These are phyloP conservation scores for Phaffia rhodozyma DNA, from an alignment of 1,284 basidiomycete genomes.

Conservation along the genomic window DNA sequence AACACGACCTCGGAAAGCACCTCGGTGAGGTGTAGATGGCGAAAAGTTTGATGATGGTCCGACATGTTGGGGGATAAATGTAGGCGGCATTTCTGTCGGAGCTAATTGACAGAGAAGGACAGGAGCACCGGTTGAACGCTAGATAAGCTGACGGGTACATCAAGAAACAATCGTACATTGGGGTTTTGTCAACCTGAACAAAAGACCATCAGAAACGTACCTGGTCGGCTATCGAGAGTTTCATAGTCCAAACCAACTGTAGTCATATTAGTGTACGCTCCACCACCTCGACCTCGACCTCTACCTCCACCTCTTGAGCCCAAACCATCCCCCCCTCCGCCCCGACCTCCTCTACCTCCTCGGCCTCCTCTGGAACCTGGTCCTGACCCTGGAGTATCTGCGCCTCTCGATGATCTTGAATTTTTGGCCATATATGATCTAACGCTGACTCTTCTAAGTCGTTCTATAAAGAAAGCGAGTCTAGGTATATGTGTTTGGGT, in stretches of 20 bases:
- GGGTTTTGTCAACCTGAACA: not conserved
- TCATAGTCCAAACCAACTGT: conserved; percentile 8
- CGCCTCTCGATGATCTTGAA: no score
- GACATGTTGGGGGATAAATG: not conserved
- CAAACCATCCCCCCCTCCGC: not conserved
- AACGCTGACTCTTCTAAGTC: no score
- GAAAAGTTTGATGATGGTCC: not conserved
- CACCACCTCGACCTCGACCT: not conserved
- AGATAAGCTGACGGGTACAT: not conserved
- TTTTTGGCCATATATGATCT: no score
- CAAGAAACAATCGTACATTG: not conserved
- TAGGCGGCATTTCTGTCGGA: not conserved
- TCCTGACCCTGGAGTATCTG: no score
- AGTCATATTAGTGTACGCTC: not conserved
- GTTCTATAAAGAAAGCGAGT: no score
- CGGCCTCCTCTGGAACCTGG: conserved; percentile 1
- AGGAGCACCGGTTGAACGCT: not conserved
- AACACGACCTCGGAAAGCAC: not conserved
- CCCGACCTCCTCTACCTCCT: not conserved
- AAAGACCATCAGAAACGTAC: not conserved
- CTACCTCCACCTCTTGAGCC: conserved; percentile 11
- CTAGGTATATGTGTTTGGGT: no score
- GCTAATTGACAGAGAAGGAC: not conserved
- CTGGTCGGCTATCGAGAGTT: not conserved
- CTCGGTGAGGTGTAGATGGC: not conserved